Evolutionary conservation across 2,329 filamentous ascomycete species (phyloP).

Genomic region (Diaporthe vexans): DNA sequence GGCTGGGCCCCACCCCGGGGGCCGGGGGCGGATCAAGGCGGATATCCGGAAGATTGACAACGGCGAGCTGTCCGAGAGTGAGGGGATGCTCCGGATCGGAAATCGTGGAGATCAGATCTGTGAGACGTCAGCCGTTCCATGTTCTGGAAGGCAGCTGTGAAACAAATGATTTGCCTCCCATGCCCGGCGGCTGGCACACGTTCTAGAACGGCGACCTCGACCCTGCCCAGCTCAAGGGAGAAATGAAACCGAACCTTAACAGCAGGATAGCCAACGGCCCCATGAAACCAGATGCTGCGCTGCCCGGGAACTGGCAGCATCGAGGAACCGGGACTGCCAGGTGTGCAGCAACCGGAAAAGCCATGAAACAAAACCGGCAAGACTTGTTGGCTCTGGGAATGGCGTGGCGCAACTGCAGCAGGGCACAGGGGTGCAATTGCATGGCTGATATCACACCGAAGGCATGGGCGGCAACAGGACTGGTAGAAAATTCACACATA

Average conservation of each 20-base stretch:
- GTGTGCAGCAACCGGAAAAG: conserved; percentile 26
- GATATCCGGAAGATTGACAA: conserved; percentile 97
- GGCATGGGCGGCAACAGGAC: too few relatives aligned
- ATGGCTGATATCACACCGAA: not conserved
- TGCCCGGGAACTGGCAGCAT: conserved; percentile 2
- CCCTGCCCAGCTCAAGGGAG: conserved; percentile 13
- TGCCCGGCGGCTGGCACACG: conserved; percentile 9
- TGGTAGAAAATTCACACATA: conserved; percentile 51
- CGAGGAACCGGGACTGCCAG: not conserved
- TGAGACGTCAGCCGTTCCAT: conserved; percentile 53
- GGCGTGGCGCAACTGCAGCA: conserved; percentile 5
- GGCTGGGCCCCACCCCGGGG: conserved; percentile 62
- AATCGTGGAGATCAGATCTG: conserved; percentile 94
- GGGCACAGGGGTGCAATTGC: conserved; percentile 13
- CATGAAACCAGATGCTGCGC: conserved; percentile 25
- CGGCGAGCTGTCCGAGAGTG: conserved; percentile 91
- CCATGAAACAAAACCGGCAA: conserved; percentile 22
- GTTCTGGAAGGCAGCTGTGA: conserved; percentile 35
- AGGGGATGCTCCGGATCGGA: conserved; percentile 97
- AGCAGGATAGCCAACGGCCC: not conserved
- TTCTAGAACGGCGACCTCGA: conserved; percentile 23
- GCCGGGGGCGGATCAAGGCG: conserved; percentile 79
- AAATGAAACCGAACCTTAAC: conserved; percentile 22
- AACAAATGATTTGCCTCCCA: conserved; percentile 11
- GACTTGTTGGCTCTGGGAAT: conserved; percentile 6